Base-by-base conservation (phyloP, 2,329 filamentous ascomycete genomes). In the Cadophora luteo-olivacea region DNA sequence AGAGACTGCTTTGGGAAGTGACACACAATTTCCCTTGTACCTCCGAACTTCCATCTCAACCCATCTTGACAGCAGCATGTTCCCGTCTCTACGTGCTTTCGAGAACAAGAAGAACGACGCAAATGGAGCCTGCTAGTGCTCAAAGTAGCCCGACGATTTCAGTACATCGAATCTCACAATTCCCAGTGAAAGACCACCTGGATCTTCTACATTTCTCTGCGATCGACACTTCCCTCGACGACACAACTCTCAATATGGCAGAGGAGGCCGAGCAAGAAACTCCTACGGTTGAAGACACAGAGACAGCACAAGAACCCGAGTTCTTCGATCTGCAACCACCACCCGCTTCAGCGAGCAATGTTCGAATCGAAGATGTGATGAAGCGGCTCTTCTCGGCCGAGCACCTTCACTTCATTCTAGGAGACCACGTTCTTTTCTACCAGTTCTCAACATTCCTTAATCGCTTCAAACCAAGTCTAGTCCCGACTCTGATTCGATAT, bases 361-460 rank as follows among this genome's bases (percentile, higher is more conserved):
- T 66, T 6, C 64, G 64, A 52, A 52, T 68, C 32, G 70, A 71
- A 64, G 69, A 71, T 62, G 38, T 73, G 3, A 65, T 70, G 65
- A 70, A 67, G 32, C 60, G 63, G n/a, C 36, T 71, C 4, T 69
- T 69, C 32, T 68, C 67, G 6, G 48, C 61, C 4, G 69, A 74
- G 24, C 70, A 73, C 55, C 65, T 74, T 7, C 64, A 72, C 57
- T 72, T 70, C 41, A 73, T 75, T 32, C 61, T 75, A 4, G 66
- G 49, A 45, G 69, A 74, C 54, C 70, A 71, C 64, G 32, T 38
- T 19, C 54, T 72, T 7, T 73, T 72, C 48, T 65, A 66, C 51
- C 61, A 64, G 33, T 72, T 75, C 48, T 72, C 71, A 6, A 52
- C 67, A 9, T 75, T 72, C 25, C 68, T 75, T 7, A 75, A 72